Conservation (phyloP, 2,329 filamentous ascomycete species). For the Diaporthe capsici region DNA sequence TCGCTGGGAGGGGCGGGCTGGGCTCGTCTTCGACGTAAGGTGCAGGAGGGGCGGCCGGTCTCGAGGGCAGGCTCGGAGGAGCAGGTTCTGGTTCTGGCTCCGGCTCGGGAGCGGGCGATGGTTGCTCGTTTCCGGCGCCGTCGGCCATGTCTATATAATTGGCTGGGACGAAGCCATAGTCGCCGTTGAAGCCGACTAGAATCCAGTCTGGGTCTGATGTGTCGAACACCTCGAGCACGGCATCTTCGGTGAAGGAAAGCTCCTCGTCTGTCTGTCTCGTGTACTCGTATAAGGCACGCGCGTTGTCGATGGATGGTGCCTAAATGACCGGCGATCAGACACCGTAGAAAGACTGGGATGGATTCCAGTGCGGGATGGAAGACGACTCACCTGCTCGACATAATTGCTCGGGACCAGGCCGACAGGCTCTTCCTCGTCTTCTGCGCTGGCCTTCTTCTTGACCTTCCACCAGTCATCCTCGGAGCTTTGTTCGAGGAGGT, state of each 20-base stretch:
- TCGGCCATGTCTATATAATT: conserved; percentile 90
- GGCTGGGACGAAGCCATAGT: conserved; percentile 94
- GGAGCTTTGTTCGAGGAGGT: conserved; percentile 84
- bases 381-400: conserved; percentile 83
- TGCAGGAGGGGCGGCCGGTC: conserved; percentile 52
- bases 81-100: conserved; percentile 50
- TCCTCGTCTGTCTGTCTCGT: conserved; percentile 97
- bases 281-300: conserved; percentile 98
- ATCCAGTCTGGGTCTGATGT: conserved; percentile 96
- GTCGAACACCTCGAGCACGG: conserved; percentile 87
- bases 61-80: conserved; percentile 55
- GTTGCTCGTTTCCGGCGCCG: conserved; percentile 53
- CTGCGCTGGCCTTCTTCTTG: conserved; percentile 87
- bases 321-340: conserved; percentile 47
- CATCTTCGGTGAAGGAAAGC: conserved; percentile 93
- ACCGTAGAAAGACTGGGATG: not conserved
- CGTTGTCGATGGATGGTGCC: conserved; percentile 74
- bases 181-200: conserved; percentile 84
- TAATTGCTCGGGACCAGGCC: conserved; percentile 96
- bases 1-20: conserved; percentile 57
- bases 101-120: conserved; percentile 43
- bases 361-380: not conserved
- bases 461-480: conserved; percentile 95
- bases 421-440: conserved; percentile 92
- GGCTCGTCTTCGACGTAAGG: conserved; percentile 53